Percentiles rank a stretch among this genome's conserved stretches.
Conservation (phyloP, 768 basidiomycete species). For the Leucosporidium scottii region DNA sequence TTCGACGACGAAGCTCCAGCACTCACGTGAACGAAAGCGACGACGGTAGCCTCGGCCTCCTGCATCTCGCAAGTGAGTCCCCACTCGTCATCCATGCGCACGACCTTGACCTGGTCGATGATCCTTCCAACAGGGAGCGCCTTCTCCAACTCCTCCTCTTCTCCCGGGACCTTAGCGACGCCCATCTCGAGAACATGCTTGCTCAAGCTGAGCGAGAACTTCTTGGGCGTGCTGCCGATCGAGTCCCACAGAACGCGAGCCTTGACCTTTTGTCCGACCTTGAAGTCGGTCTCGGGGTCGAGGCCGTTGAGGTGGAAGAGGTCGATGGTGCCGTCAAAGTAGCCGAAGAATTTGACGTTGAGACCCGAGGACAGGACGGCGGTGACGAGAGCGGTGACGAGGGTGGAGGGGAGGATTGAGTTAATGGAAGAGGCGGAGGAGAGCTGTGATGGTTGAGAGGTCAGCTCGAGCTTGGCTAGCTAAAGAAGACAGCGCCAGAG, state of each 20-base stretch:
- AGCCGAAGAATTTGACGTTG: constrained; percentile 81
- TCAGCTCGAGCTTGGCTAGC: not conserved
- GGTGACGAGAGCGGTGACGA: constrained; percentile 77
- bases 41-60: constrained; percentile 39
- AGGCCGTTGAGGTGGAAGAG: constrained; percentile 60
- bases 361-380: constrained; percentile 65
- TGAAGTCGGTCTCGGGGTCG: constrained; percentile 42
- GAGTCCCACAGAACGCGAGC: constrained; percentile 77
- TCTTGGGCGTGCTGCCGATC: constrained; percentile 60
- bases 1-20: not conserved
- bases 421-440: constrained; percentile 69
- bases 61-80: constrained; percentile 65
- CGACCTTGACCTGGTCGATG: constrained; percentile 65
- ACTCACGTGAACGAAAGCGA: constrained; percentile 83
- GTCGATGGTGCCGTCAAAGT: constrained; percentile 85
- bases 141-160: constrained; percentile 46
- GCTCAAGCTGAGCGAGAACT: constrained; percentile 70
- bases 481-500: not conserved
- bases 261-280: constrained; percentile 54
- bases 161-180: constrained; percentile 5
- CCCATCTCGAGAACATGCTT: constrained; percentile 62
- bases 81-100: constrained; percentile 68
- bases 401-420: constrained; percentile 76
- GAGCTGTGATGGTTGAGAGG: constrained; percentile 46
- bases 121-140: constrained; percentile 67